A percentile compares a stretch with the other conserved stretches of the same genome.
Evolutionary conservation across 441 rosid genomes (phyloP).

Genomic region (Populus tomentosa): DNA sequence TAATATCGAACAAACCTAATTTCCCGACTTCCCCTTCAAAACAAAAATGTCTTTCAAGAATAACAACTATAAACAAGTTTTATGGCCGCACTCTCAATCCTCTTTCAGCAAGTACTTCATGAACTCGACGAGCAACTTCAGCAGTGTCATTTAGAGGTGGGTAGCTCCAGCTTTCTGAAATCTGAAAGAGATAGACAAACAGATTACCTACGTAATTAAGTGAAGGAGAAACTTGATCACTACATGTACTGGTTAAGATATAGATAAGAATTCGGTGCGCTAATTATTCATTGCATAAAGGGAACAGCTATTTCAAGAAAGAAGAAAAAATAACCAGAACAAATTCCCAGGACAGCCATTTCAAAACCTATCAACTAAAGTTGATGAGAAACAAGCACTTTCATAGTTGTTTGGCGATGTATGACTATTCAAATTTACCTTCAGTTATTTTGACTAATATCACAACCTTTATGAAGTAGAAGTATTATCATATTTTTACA

Average conservation of each 20-base stretch:
- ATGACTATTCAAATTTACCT: not conserved
- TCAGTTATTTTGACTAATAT: not conserved
- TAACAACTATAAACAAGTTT: slow-evolving; percentile 26
- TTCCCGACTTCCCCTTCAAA: slow-evolving; percentile 11
- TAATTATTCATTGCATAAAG: not conserved
- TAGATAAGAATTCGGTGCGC: not conserved
- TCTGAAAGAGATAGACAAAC: slow-evolving; percentile 34
- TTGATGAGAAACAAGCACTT: not conserved
- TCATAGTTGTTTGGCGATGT: not conserved
- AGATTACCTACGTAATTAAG: not conserved
- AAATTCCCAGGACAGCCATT: not conserved
- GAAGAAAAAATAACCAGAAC: not conserved
- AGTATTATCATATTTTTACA: not conserved
- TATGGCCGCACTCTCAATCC: slow-evolving; percentile 79
- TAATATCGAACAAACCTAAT: slow-evolving; percentile 13
- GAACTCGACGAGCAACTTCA: slow-evolving; percentile 74
- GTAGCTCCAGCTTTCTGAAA: slow-evolving; percentile 89
- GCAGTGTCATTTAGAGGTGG: slow-evolving; percentile 88
- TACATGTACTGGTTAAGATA: not conserved
- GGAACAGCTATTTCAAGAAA: not conserved
- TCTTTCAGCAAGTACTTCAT: slow-evolving; percentile 62
- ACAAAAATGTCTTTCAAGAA: slow-evolving; percentile 15
- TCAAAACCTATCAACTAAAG: not conserved
- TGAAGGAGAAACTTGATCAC: not conserved
- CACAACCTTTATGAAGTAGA: not conserved